phyloP scores from a whole-genome alignment of 306 rosid species.

The Macrotyloma uniflorum region DNA sequence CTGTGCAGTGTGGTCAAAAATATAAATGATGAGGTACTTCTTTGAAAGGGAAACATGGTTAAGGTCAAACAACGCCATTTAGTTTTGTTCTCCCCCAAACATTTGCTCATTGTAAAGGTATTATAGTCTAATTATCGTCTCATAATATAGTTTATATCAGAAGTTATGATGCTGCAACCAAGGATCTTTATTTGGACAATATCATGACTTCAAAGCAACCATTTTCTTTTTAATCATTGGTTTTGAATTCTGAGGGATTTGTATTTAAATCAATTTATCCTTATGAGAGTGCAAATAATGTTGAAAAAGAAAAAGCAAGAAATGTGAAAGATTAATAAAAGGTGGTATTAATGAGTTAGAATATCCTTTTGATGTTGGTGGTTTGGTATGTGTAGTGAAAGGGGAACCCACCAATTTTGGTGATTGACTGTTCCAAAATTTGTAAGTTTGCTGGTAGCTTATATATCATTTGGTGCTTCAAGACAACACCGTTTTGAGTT shows the following conservation, averaged over 20 bases:
- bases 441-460: neutral
- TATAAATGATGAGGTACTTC: neutral
- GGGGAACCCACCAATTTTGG: neutral
- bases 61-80: neutral
- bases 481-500: neutral
- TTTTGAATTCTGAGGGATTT: no score
- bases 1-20: neutral
- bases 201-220: neutral
- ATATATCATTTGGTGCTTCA: neutral
- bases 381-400: neutral
- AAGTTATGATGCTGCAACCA: neutral
- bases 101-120: neutral
- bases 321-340: neutral
- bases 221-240: neutral
- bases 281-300: neutral
- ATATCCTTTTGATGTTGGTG: neutral
- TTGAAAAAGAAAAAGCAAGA: neutral
- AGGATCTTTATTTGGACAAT: neutral
- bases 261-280: no score
- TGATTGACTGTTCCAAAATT: neutral
- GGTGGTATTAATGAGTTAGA: neutral
- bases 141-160: neutral
- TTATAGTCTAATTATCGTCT: neutral
- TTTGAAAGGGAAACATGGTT: neutral
- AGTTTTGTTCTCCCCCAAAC: neutral